phyloP scores from a whole-genome alignment of 2,329 filamentous ascomycete species.

The Fusarium torulosum region DNA sequence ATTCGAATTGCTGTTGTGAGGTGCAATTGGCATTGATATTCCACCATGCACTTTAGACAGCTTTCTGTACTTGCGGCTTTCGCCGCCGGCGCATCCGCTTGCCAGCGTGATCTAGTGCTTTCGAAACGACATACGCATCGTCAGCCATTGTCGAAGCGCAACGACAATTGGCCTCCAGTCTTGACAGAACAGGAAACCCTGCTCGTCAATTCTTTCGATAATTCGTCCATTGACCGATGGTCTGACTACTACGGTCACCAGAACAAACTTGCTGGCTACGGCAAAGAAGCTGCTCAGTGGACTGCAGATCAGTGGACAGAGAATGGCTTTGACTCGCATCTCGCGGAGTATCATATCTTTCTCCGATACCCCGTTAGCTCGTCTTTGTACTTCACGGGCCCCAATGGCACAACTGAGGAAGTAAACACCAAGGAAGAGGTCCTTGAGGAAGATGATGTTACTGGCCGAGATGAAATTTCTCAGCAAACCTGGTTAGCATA shows the following conservation, averaged over 20 bases:
- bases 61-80: constrained; percentile 38
- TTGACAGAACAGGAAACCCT: constrained; percentile 52
- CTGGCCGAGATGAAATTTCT: constrained; percentile 69
- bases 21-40: not conserved
- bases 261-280: constrained; percentile 55
- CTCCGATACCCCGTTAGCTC: constrained; percentile 72
- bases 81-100: constrained; percentile 46
- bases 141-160: constrained; percentile 49
- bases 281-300: constrained; percentile 56
- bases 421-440: constrained; percentile 80
- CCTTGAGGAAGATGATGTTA: constrained; percentile 79
- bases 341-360: constrained; percentile 68
- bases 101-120: constrained; percentile 49
- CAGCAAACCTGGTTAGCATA: constrained; percentile 88
- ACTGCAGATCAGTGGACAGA: constrained; percentile 55
- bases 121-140: constrained; percentile 51
- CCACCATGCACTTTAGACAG: constrained; percentile 38
- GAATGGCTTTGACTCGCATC: constrained; percentile 52
- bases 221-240: constrained; percentile 55
- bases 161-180: constrained; percentile 53
- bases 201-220: constrained; percentile 55
- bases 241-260: constrained; percentile 56
- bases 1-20: not conserved
- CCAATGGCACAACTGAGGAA: constrained; percentile 66
- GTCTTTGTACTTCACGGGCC: constrained; percentile 57